Evolutionary conservation across 2,329 filamentous ascomycete species (phyloP).

Genomic region (Eurotiales sp.): DNA sequence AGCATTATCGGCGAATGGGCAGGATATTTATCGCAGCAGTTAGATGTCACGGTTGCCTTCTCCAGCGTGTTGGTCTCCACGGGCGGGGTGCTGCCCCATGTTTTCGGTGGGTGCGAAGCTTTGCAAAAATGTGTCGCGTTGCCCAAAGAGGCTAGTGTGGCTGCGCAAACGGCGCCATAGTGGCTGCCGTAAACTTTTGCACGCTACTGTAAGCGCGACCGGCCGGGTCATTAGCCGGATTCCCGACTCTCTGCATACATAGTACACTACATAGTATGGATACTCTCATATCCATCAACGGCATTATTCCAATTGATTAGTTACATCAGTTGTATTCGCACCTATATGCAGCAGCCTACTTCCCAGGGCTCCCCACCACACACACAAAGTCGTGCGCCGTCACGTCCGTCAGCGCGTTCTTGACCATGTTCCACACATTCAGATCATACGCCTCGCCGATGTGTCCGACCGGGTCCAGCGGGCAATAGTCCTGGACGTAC

Average conservation of each 20-base stretch:
- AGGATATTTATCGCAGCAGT: background rate
- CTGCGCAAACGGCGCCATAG: background rate
- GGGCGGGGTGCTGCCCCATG: background rate
- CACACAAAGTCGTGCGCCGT: slow-evolving; percentile 12
- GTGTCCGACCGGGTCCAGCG: slow-evolving; percentile 33
- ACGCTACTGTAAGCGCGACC: background rate
- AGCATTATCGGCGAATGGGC: no score
- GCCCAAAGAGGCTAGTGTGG: background rate
- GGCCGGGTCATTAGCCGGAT: background rate
- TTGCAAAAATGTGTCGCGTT: background rate
- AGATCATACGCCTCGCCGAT: slow-evolving; percentile 37
- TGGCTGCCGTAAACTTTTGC: background rate
- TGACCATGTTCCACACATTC: slow-evolving; percentile 38
- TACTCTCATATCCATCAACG: background rate
- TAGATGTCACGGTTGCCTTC: background rate
- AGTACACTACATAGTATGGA: no score
- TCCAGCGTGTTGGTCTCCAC: background rate
- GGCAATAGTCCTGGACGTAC: slow-evolving; percentile 32
- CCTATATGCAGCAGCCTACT: background rate
- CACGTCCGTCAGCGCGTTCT: slow-evolving; percentile 30
- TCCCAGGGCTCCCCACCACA: slow-evolving; percentile 14
- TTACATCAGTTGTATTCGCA: no score
- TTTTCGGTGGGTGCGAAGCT: background rate
- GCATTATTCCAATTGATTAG: no score
- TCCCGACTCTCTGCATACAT: no score